Conservation (phyloP, 176 grass and related monocot genomes). For the Zoysia pacifica region DNA sequence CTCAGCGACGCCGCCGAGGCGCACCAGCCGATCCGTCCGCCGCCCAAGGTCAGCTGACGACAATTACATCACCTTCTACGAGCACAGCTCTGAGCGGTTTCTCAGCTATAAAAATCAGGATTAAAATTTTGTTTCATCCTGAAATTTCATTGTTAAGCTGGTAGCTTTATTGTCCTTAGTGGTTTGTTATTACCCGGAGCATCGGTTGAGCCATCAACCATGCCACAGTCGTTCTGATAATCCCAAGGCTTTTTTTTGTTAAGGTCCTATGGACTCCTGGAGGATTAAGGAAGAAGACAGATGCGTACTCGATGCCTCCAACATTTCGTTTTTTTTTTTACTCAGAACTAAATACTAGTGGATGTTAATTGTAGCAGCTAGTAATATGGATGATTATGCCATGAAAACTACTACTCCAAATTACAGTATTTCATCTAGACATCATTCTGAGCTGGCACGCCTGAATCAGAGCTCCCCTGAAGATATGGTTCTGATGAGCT, state of each 20-base stretch:
- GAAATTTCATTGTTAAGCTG: neutral
- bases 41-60: conserved; percentile 36
- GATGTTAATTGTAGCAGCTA: neutral
- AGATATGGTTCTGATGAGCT: neutral
- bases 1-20: conserved; percentile 6
- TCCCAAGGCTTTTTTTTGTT: neutral
- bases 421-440: neutral
- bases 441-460: too few relatives aligned
- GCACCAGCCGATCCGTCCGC: conserved; percentile 21
- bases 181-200: neutral
- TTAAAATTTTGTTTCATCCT: neutral
- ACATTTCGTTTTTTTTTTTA: neutral
- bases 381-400: neutral
- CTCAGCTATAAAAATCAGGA: neutral
- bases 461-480: too few relatives aligned
- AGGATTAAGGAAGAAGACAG: too few relatives aligned
- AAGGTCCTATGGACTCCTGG: too few relatives aligned
- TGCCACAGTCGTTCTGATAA: neutral
- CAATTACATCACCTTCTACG: neutral
- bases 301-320: too few relatives aligned
- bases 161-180: neutral
- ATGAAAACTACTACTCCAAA: neutral
- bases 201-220: neutral
- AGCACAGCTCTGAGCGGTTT: neutral
- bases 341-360: neutral